Evolutionary conservation across 2,329 filamentous ascomycete genomes (phyloP).

Genomic region (Epichloe festucae): DNA sequence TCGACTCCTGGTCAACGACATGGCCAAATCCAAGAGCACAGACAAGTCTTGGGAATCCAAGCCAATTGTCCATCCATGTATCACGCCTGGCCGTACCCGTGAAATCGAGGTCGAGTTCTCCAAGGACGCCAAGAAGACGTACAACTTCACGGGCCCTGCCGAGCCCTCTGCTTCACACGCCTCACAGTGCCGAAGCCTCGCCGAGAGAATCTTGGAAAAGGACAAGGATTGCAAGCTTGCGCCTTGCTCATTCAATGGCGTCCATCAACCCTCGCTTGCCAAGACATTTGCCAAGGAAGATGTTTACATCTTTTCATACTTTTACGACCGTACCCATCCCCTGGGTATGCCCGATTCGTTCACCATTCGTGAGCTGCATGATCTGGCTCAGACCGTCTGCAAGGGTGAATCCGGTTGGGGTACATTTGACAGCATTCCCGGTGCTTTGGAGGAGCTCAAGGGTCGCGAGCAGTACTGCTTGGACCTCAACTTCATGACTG

Average conservation of each 20-base stretch:
- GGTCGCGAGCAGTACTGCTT: slow-evolving; percentile 84
- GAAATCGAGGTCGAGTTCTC: slow-evolving; percentile 60
- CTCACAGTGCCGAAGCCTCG: slow-evolving; percentile 81
- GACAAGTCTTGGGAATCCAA: slow-evolving; percentile 55
- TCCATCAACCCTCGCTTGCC: slow-evolving; percentile 81
- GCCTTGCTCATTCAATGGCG: slow-evolving; percentile 97
- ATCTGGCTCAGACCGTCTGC: slow-evolving; percentile 76
- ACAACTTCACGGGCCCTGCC: slow-evolving; percentile 81
- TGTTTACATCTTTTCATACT: slow-evolving; percentile 95
- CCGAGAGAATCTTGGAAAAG: slow-evolving; percentile 85
- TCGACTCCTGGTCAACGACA: slow-evolving; percentile 57
- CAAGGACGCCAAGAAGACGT: slow-evolving; percentile 45
- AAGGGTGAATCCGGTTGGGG: slow-evolving; percentile 66
- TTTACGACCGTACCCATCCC: slow-evolving; percentile 86
- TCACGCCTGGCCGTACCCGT: slow-evolving; percentile 65
- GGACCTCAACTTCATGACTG: slow-evolving; percentile 93
- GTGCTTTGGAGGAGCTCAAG: slow-evolving; percentile 65
- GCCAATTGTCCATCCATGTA: slow-evolving; percentile 73
- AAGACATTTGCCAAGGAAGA: slow-evolving; percentile 90
- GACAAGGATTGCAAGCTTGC: slow-evolving; percentile 67
- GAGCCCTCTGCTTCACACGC: slow-evolving; percentile 66
- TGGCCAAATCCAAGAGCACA: slow-evolving; percentile 48
- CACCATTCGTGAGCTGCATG: slow-evolving; percentile 78
- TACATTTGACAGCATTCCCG: slow-evolving; percentile 62
- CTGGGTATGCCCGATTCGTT: slow-evolving; percentile 98